phyloP scores from a whole-genome alignment of 2,329 filamentous ascomycete genomes.

The Nigrospora oryzae region DNA sequence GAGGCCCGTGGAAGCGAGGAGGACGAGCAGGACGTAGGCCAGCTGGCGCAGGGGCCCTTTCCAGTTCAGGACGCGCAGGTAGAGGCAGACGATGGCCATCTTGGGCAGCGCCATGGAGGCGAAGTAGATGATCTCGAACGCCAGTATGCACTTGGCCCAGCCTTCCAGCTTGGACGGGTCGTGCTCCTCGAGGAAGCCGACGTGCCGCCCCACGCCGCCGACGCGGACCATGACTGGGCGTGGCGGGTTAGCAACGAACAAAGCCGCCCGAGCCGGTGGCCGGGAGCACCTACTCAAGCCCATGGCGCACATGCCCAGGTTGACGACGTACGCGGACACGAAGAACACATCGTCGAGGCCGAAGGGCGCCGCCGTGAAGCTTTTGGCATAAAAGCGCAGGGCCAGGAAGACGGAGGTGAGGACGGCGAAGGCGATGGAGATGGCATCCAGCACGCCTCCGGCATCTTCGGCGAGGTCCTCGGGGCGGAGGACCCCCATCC shows the following conservation, averaged over 20 bases:
- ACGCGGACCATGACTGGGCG: slow-evolving; percentile 12
- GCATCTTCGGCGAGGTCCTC: neutral
- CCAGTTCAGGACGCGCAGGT: slow-evolving; percentile 20
- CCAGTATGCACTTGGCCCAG: slow-evolving; percentile 15
- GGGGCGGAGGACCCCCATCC: too few species aligned
- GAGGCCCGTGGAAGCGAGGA: slow-evolving; percentile 11
- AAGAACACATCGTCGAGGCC: slow-evolving; percentile 10
- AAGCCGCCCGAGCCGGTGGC: too few species aligned
- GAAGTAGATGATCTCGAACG: slow-evolving; percentile 20
- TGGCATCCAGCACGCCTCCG: slow-evolving; percentile 7
- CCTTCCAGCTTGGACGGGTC: slow-evolving; percentile 7
- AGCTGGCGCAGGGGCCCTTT: slow-evolving; percentile 9
- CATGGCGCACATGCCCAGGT: slow-evolving; percentile 12
- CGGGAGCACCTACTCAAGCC: slow-evolving; percentile 9
- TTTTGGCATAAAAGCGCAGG: slow-evolving; percentile 10
- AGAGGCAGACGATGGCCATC: slow-evolving; percentile 19
- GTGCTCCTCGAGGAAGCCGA: slow-evolving; percentile 7
- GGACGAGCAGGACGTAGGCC: slow-evolving; percentile 10
- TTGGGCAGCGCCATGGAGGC: slow-evolving; percentile 17
- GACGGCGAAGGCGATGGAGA: slow-evolving; percentile 11
- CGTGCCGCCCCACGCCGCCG: slow-evolving; percentile 16
- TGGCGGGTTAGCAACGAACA: too few species aligned
- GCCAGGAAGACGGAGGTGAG: slow-evolving; percentile 7
- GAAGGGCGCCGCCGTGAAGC: slow-evolving; percentile 6
- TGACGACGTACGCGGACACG: slow-evolving; percentile 9